Evolutionary conservation across 225 moss, liverwort and hornwort species (phyloP), one percentile per base, ranked within the genome.

Genomic region (Pleurozium schreberi): DNA sequence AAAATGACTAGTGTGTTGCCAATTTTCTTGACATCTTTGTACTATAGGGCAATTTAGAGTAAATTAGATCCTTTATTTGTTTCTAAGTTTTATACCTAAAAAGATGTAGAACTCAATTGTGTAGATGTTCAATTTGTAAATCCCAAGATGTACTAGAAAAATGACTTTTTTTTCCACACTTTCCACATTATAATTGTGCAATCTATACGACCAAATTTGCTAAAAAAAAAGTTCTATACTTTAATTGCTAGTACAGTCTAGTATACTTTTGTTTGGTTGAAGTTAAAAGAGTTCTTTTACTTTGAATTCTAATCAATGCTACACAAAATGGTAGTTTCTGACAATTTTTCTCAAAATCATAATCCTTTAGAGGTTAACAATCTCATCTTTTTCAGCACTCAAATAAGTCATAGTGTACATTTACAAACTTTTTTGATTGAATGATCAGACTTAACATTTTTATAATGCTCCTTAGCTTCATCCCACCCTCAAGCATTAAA

Each of bases 71-170:
- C 21, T 6, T 21, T 68, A 68, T 38, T 21, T 67, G 1, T 5
- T n/a, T 21, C 0, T 22, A 0, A 38, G 12, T 21, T 67, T 38
- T 38, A 5, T 4, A 67, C 12, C 21, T 12, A 67, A 38, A 3
- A 38, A 38, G 38, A 67, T 4, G 11, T 21, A n/a, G 7, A n/a
- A 31, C 0, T n/a, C 4, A 68, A 21, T 0, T 2, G 2, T 22
- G 6, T 8, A 66, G 36, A 36, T 3, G 5, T 4, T n/a, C 12
- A n/a, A 22, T n/a, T 68, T n/a, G n/a, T n/a, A n/a, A n/a, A n/a
- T n/a, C n/a, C n/a, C n/a, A n/a, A n/a, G n/a, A n/a, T n/a, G n/a
- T n/a, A n/a, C n/a, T n/a, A n/a, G n/a, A 33, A 36, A 36, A 36
- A 38, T 21, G 38, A 38, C 5, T 21, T 11, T 67, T 38, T 11